These are phyloP conservation scores for Colletotrichum sp. DNA, from an alignment of 2,329 filamentous ascomycete species.

Conservation along the genomic window DNA sequence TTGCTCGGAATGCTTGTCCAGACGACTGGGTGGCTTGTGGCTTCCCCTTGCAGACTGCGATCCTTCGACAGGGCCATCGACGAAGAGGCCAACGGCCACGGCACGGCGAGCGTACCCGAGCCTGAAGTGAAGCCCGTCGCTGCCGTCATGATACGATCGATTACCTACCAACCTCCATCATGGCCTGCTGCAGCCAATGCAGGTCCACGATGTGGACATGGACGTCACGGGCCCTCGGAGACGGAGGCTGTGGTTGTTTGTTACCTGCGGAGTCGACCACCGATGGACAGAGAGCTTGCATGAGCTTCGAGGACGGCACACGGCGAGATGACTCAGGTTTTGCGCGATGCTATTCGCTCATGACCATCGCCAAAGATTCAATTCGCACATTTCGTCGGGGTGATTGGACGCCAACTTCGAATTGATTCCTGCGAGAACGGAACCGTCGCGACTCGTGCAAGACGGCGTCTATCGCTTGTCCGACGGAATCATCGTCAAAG, in stretches of 20 bases:
- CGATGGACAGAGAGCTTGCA: slow-evolving; percentile 5
- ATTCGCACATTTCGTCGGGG: background rate
- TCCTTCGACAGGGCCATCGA: background rate
- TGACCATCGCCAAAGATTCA: background rate
- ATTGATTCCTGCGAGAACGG: background rate
- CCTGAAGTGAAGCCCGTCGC: background rate
- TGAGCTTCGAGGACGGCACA: background rate
- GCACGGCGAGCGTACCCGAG: slow-evolving; percentile 1
- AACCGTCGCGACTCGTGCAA: background rate
- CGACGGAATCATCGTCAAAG: background rate
- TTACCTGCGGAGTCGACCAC: background rate
- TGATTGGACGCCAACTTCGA: background rate
- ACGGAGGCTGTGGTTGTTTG: background rate
- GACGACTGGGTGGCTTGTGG: background rate
- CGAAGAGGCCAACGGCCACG: background rate
- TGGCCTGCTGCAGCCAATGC: background rate
- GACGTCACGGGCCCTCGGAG: background rate
- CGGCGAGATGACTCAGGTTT: slow-evolving; percentile 6
- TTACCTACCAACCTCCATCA: background rate
- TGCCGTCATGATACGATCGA: background rate
- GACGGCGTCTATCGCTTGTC: slow-evolving; percentile 10
- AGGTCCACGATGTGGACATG: background rate
- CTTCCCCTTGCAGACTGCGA: slow-evolving; percentile 9
- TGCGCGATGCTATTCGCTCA: background rate
- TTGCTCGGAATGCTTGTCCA: background rate